Evolutionary conservation across 2,329 filamentous ascomycete genomes (phyloP).

Genomic region (Plenodomus lindquistii): DNA sequence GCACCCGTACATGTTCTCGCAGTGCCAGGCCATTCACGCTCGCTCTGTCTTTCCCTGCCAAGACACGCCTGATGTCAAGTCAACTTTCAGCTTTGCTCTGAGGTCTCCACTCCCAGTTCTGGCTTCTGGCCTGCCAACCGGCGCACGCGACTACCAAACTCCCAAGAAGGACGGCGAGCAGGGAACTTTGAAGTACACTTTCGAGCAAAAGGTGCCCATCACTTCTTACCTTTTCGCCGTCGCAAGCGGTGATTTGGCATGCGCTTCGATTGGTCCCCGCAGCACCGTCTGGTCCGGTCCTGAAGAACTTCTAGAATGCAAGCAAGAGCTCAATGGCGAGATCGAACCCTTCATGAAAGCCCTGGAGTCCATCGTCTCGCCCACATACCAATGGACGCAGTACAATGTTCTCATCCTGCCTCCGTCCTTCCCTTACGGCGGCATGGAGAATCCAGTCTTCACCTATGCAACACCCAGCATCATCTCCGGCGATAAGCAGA

Average conservation of each 20-base stretch:
- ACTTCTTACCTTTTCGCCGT: constrained; percentile 95
- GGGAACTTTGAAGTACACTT: constrained; percentile 71
- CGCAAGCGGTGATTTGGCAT: constrained; percentile 79
- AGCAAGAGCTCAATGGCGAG: constrained; percentile 89
- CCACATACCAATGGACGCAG: constrained; percentile 83
- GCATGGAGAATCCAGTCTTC: constrained; percentile 91
- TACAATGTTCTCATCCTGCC: constrained; percentile 94
- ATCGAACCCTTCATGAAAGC: constrained; percentile 91
- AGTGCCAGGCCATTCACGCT: constrained; percentile 95
- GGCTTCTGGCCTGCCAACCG: constrained; percentile 75
- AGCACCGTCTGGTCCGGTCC: constrained; percentile 86
- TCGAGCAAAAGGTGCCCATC: constrained; percentile 89
- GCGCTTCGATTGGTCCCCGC: constrained; percentile 82
- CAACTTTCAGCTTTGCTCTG: constrained; percentile 88
- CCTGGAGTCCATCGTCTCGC: constrained; percentile 79
- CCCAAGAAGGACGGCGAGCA: constrained; percentile 58
- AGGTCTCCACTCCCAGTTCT: constrained; percentile 87
- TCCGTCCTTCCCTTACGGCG: constrained; percentile 65
- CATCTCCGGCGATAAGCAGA: constrained; percentile 80
- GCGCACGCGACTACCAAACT: constrained; percentile 54
- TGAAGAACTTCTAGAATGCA: constrained; percentile 79
- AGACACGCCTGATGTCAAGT: constrained; percentile 96
- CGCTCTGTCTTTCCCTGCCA: constrained; percentile 95
- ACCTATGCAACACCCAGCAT: constrained; percentile 95
- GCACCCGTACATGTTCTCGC: constrained; percentile 96